Base-by-base conservation (phyloP, 2,329 filamentous ascomycete species). In the Neophaeococcomyces aloes region DNA sequence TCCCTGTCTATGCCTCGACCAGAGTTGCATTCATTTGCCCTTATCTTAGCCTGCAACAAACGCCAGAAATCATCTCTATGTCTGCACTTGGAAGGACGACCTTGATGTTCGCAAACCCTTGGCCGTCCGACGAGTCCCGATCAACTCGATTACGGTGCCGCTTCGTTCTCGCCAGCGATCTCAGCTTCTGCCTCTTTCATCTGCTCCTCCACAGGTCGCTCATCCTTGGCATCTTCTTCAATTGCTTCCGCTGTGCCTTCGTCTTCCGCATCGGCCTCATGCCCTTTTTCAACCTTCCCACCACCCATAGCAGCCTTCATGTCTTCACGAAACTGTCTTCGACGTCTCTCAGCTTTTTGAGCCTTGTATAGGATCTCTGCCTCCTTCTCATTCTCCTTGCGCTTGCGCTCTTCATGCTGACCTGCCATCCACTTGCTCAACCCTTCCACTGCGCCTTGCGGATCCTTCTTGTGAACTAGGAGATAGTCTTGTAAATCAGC, bases 401-500 rank as follows among this genome's bases (percentile, higher is more conserved):
- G 35, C 29, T 44, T 33, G 21, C 50, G 41, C 45, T 53, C 48
- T 17, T 51, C 45, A 14, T 42, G 17, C 6, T 41, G 25, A 37
- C 44, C 45, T 17, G 48, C 47, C 38, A 53, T 47, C 70, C 70
- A 76, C 36, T 44, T 52, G n/a, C 51, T 57, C 4, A 69, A 63
- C 48, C 65, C 59, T 23, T 59, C 59, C 25, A 74, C 50, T 17
- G 72, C 70, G 39, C 61, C 56, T 11, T 52, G 48, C 3, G 72
- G 70, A 39, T 68, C 65, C 45, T 68, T 70, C 59, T 72, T 72
- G 45, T 67, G 58, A 47, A 63, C 65, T 42, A 76, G 61, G 29
- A 76, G 57, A 48, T 70, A 72, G 10, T 68, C 70, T 53, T 75
- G 70, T 25, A 75, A 63, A 55, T 75, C 69, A 3, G 71, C 71